Percentiles rank a stretch among this genome's conserved stretches.
Conservation (phyloP, 495 filamentous ascomycete species). For the Lophium mytilinum region DNA sequence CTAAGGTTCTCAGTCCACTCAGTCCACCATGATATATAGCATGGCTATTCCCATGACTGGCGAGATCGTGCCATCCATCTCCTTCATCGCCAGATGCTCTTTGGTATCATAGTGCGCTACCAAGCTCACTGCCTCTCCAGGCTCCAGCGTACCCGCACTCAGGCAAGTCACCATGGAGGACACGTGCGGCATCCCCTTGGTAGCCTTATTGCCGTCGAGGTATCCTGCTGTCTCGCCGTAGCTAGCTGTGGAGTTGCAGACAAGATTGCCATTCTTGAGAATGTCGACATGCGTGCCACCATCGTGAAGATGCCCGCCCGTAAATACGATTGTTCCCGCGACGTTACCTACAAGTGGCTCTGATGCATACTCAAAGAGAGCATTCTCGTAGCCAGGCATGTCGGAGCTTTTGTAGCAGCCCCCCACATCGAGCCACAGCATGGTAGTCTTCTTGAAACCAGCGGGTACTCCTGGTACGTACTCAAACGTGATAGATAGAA, state of each 20-base stretch:
- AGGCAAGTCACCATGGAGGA: neutral
- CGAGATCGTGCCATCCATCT: constrained; percentile 6
- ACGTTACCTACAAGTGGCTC: neutral
- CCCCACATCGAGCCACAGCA: constrained; percentile 16
- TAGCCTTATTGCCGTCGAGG: neutral
- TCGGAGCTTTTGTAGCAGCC: constrained; percentile 7
- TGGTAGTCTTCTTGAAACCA: constrained; percentile 2
- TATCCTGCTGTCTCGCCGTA: neutral
- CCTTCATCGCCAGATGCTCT: constrained; percentile 2
- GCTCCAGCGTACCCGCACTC: neutral
- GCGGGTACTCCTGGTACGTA: constrained; percentile 3
- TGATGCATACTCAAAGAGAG: neutral
- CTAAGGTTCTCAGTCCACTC: too few relatives aligned
- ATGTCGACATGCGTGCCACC: constrained; percentile 11
- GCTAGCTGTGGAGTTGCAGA: constrained; percentile 1
- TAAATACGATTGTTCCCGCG: neutral
- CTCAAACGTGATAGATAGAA: constrained; percentile 13
- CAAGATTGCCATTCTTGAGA: constrained; percentile 2
- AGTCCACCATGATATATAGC: constrained; percentile 1
- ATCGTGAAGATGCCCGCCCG: constrained; percentile 14
- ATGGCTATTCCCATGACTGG: constrained; percentile 17
- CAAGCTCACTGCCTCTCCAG: constrained; percentile 2
- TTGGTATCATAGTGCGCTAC: constrained; percentile 12
- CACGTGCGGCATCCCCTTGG: neutral
- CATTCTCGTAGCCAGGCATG: neutral